phyloP scores from a whole-genome alignment of 352 stramenopile species.

The Aphanomyces euteiches region DNA sequence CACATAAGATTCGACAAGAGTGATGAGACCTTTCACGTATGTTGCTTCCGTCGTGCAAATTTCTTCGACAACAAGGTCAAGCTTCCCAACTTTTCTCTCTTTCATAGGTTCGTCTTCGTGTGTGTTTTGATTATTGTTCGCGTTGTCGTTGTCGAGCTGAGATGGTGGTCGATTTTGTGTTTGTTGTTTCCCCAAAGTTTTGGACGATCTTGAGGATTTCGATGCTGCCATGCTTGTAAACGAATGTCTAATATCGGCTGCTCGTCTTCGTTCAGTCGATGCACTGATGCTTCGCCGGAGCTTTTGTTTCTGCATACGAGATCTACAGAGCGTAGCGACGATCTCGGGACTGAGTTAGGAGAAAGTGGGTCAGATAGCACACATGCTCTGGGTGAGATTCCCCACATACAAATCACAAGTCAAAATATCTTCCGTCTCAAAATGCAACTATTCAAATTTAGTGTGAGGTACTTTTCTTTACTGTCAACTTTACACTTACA shows the following conservation, averaged over 20 bases:
- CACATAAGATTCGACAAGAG: conserved; percentile 76
- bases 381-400: background rate
- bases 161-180: background rate
- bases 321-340: too few relatives aligned
- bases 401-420: conserved; percentile 12
- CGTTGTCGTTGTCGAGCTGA: background rate
- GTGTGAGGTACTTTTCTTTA: too few relatives aligned
- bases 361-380: background rate
- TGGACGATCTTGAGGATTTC: too few relatives aligned
- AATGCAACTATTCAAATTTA: too few relatives aligned
- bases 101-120: conserved; percentile 1
- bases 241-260: too few relatives aligned
- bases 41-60: conserved; percentile 75
- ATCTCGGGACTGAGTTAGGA: background rate
- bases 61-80: conserved; percentile 64
- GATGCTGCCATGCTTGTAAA: too few relatives aligned
- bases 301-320: background rate
- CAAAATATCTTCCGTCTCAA: conserved; percentile 5
- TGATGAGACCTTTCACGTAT: conserved; percentile 72
- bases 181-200: too few relatives aligned
- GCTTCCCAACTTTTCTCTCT: conserved; percentile 26
- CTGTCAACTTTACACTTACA: too few relatives aligned
- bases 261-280: too few relatives aligned
- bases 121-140: conserved; percentile 11
- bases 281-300: background rate